Evolutionary conservation across 2,329 filamentous ascomycete species (phyloP).

Genomic region (Biscogniauxia sp.): DNA sequence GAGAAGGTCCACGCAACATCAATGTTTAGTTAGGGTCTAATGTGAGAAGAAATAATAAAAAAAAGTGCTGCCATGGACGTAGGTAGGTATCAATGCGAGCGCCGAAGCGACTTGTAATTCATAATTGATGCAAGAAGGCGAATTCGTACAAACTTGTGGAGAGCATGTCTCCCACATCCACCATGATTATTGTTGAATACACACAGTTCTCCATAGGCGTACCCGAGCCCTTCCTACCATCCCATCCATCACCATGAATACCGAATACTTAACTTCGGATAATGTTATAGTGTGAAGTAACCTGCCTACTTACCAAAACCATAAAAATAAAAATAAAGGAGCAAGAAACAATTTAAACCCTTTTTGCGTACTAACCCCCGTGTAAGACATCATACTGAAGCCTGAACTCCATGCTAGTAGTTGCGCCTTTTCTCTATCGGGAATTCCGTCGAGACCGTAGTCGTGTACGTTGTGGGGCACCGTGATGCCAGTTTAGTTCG

Average conservation of each 20-base stretch:
- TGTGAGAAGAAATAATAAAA: background rate
- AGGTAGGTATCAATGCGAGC: background rate
- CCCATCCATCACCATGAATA: background rate
- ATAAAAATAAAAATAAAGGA: background rate
- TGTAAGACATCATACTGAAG: background rate
- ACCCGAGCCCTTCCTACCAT: background rate
- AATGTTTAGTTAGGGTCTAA: background rate
- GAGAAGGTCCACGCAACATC: background rate
- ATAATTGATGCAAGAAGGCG: conserved; percentile 7
- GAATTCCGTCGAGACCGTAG: conserved; percentile 5
- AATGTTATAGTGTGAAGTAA: background rate
- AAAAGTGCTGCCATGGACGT: conserved; percentile 1
- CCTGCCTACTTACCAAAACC: background rate
- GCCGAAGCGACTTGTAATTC: conserved; percentile 1
- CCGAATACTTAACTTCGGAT: background rate
- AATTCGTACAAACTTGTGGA: conserved; percentile 16
- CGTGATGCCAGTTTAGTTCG: conserved; percentile 43
- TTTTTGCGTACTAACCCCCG: background rate
- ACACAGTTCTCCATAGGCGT: background rate
- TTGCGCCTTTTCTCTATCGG: background rate
- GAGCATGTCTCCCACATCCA: conserved; percentile 12
- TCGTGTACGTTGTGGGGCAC: conserved; percentile 7
- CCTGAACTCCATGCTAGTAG: background rate
- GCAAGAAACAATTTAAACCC: background rate
- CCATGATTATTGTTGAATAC: conserved; percentile 11